Conservation (phyloP, 139 green algal genomes). For the Parachlorella kessleri region DNA sequence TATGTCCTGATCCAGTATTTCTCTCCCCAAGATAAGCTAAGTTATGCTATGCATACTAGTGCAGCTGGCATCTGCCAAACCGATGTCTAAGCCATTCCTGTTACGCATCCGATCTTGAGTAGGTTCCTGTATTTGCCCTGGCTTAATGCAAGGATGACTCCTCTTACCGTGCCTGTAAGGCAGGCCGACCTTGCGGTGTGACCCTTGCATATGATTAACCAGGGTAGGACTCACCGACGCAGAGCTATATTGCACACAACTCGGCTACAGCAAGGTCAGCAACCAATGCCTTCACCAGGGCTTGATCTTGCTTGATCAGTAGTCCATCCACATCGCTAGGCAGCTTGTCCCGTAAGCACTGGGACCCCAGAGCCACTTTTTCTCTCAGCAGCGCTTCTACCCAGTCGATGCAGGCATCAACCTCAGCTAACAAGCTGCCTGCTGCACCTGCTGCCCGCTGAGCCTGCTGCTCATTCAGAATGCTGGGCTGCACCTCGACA, state of each 20-base stretch:
- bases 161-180: neutral
- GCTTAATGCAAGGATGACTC: neutral
- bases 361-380: constrained; percentile 7
- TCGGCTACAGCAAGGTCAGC: neutral
- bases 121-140: no score
- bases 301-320: neutral
- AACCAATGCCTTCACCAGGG: neutral
- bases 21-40: no score
- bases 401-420: constrained; percentile 19
- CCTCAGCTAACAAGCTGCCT: neutral
- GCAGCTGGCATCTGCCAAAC: no score
- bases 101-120: no score
- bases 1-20: no score
- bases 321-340: neutral
- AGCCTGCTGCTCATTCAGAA: constrained; percentile 1
- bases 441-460: neutral
- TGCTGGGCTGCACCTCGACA: neutral
- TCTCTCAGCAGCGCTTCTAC: constrained; percentile 22
- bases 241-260: neutral
- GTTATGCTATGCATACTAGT: no score
- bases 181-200: neutral
- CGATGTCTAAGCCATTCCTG: no score
- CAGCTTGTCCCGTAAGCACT: neutral
- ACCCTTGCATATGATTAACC: no score
- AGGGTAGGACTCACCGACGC: no score